phyloP scores from a whole-genome alignment of 129 eudicot genomes.

The Mikania micrantha region DNA sequence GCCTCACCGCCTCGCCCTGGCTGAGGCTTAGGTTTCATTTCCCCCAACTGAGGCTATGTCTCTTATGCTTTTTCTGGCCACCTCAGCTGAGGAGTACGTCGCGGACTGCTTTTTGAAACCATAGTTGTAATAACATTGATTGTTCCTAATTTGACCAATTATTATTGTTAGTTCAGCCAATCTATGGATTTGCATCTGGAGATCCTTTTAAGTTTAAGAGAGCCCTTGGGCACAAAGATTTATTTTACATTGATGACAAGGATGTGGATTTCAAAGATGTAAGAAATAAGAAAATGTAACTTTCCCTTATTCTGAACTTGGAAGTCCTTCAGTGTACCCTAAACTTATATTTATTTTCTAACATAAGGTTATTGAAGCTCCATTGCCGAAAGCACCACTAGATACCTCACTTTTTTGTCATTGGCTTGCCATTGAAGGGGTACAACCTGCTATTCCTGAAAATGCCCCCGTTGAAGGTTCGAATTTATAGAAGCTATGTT shows the following conservation, averaged over 20 bases:
- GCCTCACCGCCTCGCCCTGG: too few relatives aligned
- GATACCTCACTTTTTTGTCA: constrained; percentile 61
- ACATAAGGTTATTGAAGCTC: constrained; percentile 62
- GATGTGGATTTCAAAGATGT: constrained; percentile 67
- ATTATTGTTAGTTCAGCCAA: constrained; percentile 43
- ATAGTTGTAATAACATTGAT: neutral
- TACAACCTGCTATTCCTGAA: constrained; percentile 76
- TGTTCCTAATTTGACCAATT: constrained; percentile 16
- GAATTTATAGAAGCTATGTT: constrained; percentile 4
- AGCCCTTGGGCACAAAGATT: constrained; percentile 69
- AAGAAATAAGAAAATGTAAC: constrained; percentile 32
- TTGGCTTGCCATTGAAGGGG: constrained; percentile 76
- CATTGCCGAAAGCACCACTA: constrained; percentile 71
- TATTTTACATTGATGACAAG: constrained; percentile 64
- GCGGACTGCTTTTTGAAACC: too few relatives aligned
- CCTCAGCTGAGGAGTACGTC: too few relatives aligned
- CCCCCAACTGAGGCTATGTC: too few relatives aligned
- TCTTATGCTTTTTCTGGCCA: too few relatives aligned
- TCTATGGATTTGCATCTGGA: constrained; percentile 70
- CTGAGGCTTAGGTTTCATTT: too few relatives aligned
- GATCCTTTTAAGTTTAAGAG: constrained; percentile 63
- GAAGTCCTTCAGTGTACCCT: constrained; percentile 1
- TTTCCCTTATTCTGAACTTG: neutral
- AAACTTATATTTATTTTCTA: constrained; percentile 4
- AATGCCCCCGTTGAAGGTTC: constrained; percentile 68